phyloP scores from a whole-genome alignment of 257 asterid species.

The Petunia axillaris region DNA sequence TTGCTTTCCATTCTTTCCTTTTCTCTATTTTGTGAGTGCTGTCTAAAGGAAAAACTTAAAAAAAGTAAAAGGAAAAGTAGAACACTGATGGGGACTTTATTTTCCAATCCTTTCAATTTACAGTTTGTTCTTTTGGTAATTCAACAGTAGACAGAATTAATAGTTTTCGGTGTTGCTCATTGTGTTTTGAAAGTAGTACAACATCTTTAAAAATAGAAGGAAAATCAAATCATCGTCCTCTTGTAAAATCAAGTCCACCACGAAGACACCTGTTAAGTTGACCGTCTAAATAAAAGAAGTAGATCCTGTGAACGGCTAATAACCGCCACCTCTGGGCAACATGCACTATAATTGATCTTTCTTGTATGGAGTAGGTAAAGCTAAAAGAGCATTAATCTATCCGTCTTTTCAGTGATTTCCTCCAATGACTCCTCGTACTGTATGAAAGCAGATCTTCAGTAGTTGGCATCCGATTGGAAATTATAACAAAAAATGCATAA shows the following conservation, averaged over 20 bases:
- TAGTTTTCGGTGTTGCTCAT: background rate
- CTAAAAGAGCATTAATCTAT: background rate
- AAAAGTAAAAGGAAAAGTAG: constrained; percentile 41
- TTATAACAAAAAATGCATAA: too few species aligned
- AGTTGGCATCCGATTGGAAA: background rate
- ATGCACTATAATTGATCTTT: too few species aligned
- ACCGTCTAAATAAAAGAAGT: background rate
- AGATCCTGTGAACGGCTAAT: too few species aligned
- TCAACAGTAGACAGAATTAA: background rate
- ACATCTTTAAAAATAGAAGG: background rate
- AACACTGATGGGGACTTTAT: constrained; percentile 44
- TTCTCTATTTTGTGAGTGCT: constrained; percentile 45
- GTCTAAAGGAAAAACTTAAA: constrained; percentile 35
- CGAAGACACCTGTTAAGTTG: background rate
- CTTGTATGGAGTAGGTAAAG: too few species aligned
- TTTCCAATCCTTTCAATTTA: constrained; percentile 32
- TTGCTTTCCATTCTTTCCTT: constrained; percentile 29
- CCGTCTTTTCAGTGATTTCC: background rate
- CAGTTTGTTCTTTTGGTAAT: background rate
- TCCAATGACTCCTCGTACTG: background rate
- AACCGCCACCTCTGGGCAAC: too few species aligned
- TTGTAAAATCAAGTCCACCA: background rate
- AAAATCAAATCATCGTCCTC: background rate
- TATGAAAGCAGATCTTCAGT: background rate
- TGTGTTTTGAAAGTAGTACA: background rate